These are phyloP conservation scores for Aspergillus alliaceus DNA, from an alignment of 2,329 filamentous ascomycete species.

Conservation along the genomic window DNA sequence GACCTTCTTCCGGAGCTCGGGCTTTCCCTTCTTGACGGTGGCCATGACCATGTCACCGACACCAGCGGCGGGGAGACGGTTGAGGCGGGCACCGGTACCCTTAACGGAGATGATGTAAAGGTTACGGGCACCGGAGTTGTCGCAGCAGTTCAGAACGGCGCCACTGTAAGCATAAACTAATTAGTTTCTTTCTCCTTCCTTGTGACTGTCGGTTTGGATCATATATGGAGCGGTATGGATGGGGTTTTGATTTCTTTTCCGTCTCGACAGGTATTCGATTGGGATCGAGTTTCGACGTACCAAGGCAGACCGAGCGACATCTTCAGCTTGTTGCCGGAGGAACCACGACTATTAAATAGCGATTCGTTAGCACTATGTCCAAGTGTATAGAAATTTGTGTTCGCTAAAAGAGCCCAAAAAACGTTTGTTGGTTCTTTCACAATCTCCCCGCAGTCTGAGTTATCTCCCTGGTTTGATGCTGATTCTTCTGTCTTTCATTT, in stretches of 20 bases:
- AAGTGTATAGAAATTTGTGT: too few relatives aligned
- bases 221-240: not conserved
- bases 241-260: too few relatives aligned
- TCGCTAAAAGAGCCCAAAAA: too few relatives aligned
- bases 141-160: conserved; percentile 99
- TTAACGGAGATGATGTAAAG: conserved; percentile 99
- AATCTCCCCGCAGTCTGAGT: not conserved
- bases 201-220: conserved; percentile 4
- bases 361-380: conserved; percentile 21
- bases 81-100: conserved; percentile 95
- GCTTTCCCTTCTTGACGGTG: conserved; percentile 99
- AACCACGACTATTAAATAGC: conserved; percentile 60
- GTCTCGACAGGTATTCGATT: not conserved
- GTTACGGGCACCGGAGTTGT: conserved; percentile 98
- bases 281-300: conserved; percentile 62
- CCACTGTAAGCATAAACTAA: conserved; percentile 60
- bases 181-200: conserved; percentile 16
- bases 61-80: conserved; percentile 94
- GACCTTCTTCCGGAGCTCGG: conserved; percentile 99
- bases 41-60: conserved; percentile 99
- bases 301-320: conserved; percentile 99
- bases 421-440: not conserved
- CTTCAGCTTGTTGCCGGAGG: conserved; percentile 99
- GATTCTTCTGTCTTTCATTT: not conserved
- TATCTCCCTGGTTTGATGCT: not conserved